These are phyloP conservation scores for Pestalotiopsis sp. DNA, from an alignment of 2,329 filamentous ascomycete species.

Conservation along the genomic window DNA sequence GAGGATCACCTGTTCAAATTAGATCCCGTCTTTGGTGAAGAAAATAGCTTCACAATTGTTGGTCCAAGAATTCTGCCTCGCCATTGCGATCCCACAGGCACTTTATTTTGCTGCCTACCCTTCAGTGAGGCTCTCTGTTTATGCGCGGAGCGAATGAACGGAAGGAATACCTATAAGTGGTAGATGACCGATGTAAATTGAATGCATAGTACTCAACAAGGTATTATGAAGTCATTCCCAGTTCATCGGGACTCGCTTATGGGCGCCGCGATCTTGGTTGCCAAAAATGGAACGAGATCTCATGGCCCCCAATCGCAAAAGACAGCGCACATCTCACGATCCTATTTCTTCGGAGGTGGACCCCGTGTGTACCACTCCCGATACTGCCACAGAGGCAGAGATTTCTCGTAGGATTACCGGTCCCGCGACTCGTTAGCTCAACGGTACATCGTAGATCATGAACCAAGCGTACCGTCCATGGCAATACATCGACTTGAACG, in stretches of 20 bases:
- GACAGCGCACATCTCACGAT: background rate
- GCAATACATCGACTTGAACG: too few relatives aligned
- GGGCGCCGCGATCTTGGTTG: background rate
- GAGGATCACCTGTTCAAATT: background rate
- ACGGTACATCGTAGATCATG: too few relatives aligned
- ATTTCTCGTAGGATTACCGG: too few relatives aligned
- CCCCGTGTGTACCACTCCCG: background rate
- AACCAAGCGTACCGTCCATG: too few relatives aligned
- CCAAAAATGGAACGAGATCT: background rate
- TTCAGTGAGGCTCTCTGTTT: background rate
- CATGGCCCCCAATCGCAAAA: background rate
- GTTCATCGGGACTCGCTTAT: background rate
- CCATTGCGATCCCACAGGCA: background rate
- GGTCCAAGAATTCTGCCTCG: background rate
- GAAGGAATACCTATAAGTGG: background rate
- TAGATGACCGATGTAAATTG: background rate
- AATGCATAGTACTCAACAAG: background rate
- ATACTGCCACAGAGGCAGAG: too few relatives aligned
- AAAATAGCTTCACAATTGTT: background rate
- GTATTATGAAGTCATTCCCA: background rate
- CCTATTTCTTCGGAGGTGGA: background rate
- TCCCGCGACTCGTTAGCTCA: too few relatives aligned
- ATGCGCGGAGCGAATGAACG: background rate
- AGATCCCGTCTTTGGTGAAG: background rate
- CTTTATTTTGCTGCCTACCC: background rate